Percentiles rank a stretch among this genome's conserved stretches.
phyloP scores from a whole-genome alignment of 2,329 filamentous ascomycete genomes.

The Ophiocordyceps polyrhachis-furcata region DNA sequence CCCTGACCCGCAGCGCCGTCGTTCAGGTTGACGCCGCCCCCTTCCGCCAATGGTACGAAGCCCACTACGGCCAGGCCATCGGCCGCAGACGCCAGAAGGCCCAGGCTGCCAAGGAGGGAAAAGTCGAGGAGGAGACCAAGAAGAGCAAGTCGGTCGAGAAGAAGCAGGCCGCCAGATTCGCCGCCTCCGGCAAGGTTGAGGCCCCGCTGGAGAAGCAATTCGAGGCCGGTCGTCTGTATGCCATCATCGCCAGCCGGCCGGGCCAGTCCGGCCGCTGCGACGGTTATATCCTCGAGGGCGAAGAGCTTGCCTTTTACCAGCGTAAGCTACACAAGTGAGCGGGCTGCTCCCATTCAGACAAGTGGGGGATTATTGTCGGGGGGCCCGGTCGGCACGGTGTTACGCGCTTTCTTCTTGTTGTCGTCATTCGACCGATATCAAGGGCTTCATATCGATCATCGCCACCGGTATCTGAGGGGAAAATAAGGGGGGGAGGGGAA shows the following conservation, averaged over 20 bases:
- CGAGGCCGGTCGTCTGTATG: slow-evolving; percentile 95
- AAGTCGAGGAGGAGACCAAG: slow-evolving; percentile 54
- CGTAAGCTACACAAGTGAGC: slow-evolving; percentile 95
- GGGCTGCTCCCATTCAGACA: not conserved
- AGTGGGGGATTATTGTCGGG: not conserved
- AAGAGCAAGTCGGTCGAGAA: slow-evolving; percentile 92
- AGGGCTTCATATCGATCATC: slow-evolving; percentile 12
- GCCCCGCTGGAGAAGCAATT: slow-evolving; percentile 89
- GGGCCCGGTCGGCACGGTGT: slow-evolving; percentile 16
- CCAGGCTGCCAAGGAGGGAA: slow-evolving; percentile 37
- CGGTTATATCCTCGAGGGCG: slow-evolving; percentile 96
- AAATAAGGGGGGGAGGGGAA: no score
- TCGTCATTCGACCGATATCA: slow-evolving; percentile 17
- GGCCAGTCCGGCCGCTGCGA: slow-evolving; percentile 94
- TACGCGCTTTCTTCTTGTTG: slow-evolving; percentile 17
- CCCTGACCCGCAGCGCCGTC: slow-evolving; percentile 95
- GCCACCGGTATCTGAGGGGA: not conserved
- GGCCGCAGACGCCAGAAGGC: slow-evolving; percentile 87
- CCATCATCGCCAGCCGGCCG: slow-evolving; percentile 79
- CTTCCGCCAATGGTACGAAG: slow-evolving; percentile 99
- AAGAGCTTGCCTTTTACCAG: slow-evolving; percentile 99
- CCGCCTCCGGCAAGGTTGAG: slow-evolving; percentile 83
- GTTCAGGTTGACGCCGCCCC: slow-evolving; percentile 97
- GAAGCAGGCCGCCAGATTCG: slow-evolving; percentile 84
- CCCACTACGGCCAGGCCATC: slow-evolving; percentile 85